Conservation (phyloP, 176 grass and related monocot genomes). For the Paspalum notatum region DNA sequence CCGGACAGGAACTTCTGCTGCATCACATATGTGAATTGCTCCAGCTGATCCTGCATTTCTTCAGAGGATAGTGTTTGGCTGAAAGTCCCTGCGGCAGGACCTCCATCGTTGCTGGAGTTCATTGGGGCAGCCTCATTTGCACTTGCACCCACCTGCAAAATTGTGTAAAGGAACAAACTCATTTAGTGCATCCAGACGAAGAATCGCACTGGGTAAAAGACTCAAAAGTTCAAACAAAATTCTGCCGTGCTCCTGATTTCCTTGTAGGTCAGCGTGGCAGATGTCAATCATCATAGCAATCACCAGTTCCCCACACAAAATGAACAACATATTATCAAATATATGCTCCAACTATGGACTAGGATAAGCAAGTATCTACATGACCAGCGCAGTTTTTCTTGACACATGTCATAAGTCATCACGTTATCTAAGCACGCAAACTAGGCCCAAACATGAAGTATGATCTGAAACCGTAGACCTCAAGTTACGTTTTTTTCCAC, state of each 20-base stretch:
- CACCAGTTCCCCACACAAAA: background rate
- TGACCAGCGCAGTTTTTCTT: background rate
- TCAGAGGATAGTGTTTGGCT: slow-evolving; percentile 53
- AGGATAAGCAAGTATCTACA: background rate
- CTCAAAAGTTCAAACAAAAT: background rate
- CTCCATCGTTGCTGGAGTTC: background rate
- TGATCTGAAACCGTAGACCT: background rate
- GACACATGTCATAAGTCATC: background rate
- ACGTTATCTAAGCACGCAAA: background rate
- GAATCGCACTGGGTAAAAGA: background rate
- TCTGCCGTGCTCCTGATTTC: background rate
- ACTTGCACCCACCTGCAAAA: slow-evolving; percentile 39
- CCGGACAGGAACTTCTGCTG: slow-evolving; percentile 83
- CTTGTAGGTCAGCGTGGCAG: background rate
- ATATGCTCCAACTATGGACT: background rate
- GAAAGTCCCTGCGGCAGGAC: background rate
- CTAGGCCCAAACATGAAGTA: background rate
- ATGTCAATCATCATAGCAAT: too few species aligned
- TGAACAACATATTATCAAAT: background rate
- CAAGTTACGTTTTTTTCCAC: background rate
- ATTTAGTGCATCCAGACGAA: background rate
- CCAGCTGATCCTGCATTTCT: slow-evolving; percentile 81
- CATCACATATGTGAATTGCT: slow-evolving; percentile 85
- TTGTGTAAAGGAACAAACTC: background rate
- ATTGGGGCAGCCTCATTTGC: background rate